Percentiles rank a stretch among this genome's conserved stretches.
Evolutionary conservation across 257 asterid species (phyloP).

Genomic region (Penstemon davidsonii): DNA sequence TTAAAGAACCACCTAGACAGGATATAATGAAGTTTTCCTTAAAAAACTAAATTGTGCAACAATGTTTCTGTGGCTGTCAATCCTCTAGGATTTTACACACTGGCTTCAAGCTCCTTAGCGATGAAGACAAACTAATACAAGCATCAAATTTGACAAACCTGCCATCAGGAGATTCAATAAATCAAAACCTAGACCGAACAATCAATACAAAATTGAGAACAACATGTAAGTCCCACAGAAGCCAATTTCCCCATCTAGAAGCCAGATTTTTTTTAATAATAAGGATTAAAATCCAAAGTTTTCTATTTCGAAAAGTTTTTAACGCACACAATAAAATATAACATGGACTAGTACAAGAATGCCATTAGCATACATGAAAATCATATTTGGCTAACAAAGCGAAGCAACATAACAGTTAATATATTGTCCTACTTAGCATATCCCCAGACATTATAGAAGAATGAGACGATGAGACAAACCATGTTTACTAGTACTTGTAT

Average conservation of each 20-base stretch:
- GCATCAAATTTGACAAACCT: slow-evolving; percentile 4
- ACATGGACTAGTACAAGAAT: slow-evolving; percentile 9
- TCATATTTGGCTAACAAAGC: not conserved
- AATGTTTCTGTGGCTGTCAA: slow-evolving; percentile 15
- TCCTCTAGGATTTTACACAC: slow-evolving; percentile 25
- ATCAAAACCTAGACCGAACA: slow-evolving; percentile 2
- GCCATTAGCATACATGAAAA: slow-evolving; percentile 1
- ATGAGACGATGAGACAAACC: slow-evolving; percentile 9
- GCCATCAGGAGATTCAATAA: slow-evolving; percentile 20
- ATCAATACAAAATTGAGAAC: slow-evolving; percentile 10
- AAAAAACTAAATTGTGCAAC: slow-evolving; percentile 19
- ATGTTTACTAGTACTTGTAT: not conserved
- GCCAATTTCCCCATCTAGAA: not conserved
- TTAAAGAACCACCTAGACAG: slow-evolving; percentile 10
- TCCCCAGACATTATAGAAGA: slow-evolving; percentile 12
- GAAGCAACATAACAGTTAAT: not conserved
- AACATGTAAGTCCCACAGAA: not conserved
- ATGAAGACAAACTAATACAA: slow-evolving; percentile 24
- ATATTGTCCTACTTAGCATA: slow-evolving; percentile 6
- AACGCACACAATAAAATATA: not conserved
- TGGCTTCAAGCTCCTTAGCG: slow-evolving; percentile 25
- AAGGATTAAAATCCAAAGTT: not conserved
- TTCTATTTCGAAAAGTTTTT: not conserved
- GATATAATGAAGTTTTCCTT: slow-evolving; percentile 15
- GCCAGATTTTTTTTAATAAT: not conserved